A percentile compares a stretch with the other conserved stretches of the same genome.
These are phyloP conservation scores for Babesia ovata DNA, from an alignment of 169 alveolate genomes.

Conservation along the genomic window DNA sequence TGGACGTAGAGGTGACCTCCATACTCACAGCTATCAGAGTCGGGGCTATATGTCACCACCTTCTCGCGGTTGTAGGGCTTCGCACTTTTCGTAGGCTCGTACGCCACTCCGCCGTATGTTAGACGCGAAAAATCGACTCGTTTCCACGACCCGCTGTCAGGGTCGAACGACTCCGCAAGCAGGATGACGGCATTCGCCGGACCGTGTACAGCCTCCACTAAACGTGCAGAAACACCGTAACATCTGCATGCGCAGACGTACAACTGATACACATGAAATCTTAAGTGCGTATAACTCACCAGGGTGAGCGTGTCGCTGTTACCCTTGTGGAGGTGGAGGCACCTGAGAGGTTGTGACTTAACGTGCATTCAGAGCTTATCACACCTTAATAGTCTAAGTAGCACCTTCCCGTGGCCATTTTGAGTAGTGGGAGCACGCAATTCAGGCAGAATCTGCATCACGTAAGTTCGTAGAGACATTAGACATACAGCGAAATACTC, in stretches of 20 bases:
- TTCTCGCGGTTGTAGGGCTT: constrained; percentile 8
- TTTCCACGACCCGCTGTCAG: constrained; percentile 48
- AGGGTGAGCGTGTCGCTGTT: constrained; percentile 24
- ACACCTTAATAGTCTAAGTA: constrained; percentile 16
- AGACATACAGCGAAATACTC: constrained; percentile 34
- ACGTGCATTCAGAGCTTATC: background rate
- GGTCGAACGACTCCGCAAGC: constrained; percentile 45
- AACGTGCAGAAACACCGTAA: constrained; percentile 40
- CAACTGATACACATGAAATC: constrained; percentile 5
- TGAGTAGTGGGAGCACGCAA: background rate
- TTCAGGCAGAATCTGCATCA: constrained; percentile 2
- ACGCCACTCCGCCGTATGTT: constrained; percentile 16
- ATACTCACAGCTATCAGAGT: background rate
- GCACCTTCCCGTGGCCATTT: constrained; percentile 29
- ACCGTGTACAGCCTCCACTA: constrained; percentile 8
- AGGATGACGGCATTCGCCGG: background rate
- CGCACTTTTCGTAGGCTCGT: constrained; percentile 1
- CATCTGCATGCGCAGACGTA: constrained; percentile 55
- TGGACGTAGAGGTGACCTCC: constrained; percentile 31
- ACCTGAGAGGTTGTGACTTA: background rate
- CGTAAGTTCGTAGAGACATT: background rate
- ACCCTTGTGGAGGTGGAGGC: constrained; percentile 45
- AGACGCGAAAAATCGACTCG: constrained; percentile 36
- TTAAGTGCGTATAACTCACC: constrained; percentile 9
- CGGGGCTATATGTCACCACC: background rate